These are phyloP conservation scores for Aspergillus fructus DNA, from an alignment of 2,329 filamentous ascomycete genomes.

Conservation along the genomic window DNA sequence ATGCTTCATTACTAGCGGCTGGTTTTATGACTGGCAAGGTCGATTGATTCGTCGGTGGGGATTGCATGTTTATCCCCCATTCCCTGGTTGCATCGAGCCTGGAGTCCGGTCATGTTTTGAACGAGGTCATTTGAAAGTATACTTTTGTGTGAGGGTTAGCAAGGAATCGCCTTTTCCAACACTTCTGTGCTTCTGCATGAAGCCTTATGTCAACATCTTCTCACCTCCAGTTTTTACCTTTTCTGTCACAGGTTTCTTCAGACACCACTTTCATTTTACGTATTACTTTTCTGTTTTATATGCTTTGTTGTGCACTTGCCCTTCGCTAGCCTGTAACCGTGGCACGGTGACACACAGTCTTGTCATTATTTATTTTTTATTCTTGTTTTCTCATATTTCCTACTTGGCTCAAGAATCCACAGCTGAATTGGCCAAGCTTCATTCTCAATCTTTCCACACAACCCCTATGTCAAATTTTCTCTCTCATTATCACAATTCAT, in stretches of 20 bases:
- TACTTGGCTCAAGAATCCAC: neutral
- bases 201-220: slow-evolving; percentile 2
- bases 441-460: neutral
- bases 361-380: neutral
- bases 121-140: slow-evolving; percentile 13
- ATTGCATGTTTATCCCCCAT: slow-evolving; percentile 18
- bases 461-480: neutral
- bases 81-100: slow-evolving; percentile 24
- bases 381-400: neutral
- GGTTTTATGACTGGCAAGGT: slow-evolving; percentile 17
- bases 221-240: neutral
- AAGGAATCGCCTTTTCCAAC: slow-evolving; percentile 3
- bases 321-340: neutral
- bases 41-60: slow-evolving; percentile 14
- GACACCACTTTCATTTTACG: neutral
- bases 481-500: neutral
- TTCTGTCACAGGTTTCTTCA: neutral
- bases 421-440: neutral
- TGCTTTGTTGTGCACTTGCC: neutral
- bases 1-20: slow-evolving; percentile 16
- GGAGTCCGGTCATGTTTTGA: slow-evolving; percentile 25
- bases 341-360: neutral
- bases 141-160: slow-evolving; percentile 9
- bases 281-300: neutral
- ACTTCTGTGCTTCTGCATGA: slow-evolving; percentile 2